Conservation (phyloP, 257 asterid genomes). For the Penstemon barbatus region DNA sequence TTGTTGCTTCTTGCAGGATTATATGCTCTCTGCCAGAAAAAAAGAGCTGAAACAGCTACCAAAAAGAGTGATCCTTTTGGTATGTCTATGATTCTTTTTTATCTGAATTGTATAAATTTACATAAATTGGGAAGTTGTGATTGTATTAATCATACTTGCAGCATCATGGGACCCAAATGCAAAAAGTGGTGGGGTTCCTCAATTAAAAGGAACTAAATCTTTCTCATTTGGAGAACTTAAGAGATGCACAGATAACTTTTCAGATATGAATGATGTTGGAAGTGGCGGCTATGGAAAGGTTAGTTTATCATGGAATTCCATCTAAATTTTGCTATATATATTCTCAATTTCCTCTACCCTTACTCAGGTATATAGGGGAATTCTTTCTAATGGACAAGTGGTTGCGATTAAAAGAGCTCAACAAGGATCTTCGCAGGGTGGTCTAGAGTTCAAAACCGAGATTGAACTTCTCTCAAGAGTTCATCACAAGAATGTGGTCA, state of each 20-base stretch:
- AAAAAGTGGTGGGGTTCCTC: conserved; percentile 79
- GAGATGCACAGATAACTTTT: conserved; percentile 72
- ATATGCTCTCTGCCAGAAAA: conserved; percentile 75
- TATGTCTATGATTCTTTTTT: conserved; percentile 28
- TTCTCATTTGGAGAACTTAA: conserved; percentile 79
- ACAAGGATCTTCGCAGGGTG: conserved; percentile 75
- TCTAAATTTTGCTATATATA: background rate
- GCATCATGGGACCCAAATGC: conserved; percentile 71
- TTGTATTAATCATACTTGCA: conserved; percentile 37
- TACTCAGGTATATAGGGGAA: conserved; percentile 76
- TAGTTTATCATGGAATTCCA: background rate
- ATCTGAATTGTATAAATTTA: conserved; percentile 3
- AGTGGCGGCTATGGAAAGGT: conserved; percentile 97
- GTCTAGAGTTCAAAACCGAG: conserved; percentile 85
- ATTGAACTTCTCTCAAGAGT: conserved; percentile 96
- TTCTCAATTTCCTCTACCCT: background rate
- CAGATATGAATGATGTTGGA: conserved; percentile 61
- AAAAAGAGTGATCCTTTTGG: conserved; percentile 82
- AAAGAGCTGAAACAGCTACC: conserved; percentile 62
- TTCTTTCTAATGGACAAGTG: conserved; percentile 60
- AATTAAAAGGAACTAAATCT: conserved; percentile 65
- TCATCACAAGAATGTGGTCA: conserved; percentile 85
- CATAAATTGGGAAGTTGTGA: conserved; percentile 13
- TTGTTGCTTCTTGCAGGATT: conserved; percentile 60
- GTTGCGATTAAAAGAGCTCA: conserved; percentile 85